Conservation (phyloP, 148 eudicot species). For the Pharnaceum exiguum region DNA sequence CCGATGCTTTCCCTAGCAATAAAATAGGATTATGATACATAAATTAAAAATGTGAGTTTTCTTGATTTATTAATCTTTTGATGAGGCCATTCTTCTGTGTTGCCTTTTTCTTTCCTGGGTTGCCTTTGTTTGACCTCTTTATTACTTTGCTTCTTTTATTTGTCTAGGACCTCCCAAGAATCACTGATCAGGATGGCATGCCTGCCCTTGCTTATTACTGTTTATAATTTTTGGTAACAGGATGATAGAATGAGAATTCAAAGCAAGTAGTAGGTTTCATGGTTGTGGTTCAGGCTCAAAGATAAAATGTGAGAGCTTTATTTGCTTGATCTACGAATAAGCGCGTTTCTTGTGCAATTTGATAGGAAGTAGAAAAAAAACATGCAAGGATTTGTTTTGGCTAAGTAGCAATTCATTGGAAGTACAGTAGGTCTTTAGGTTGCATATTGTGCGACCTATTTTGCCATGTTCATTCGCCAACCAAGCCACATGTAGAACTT, state of each 20-base stretch:
- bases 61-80: not conserved
- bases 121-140: not conserved
- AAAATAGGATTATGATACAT: not conserved
- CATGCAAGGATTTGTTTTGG: too few species aligned
- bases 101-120: not conserved
- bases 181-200: not conserved
- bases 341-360: too few species aligned
- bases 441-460: too few species aligned
- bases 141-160: constrained; percentile 4
- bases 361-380: too few species aligned
- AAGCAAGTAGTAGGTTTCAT: too few species aligned
- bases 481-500: too few species aligned
- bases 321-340: too few species aligned
- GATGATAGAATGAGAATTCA: not conserved
- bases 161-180: constrained; percentile 7
- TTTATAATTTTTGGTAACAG: constrained; percentile 1
- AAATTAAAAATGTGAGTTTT: not conserved
- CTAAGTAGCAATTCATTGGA: too few species aligned
- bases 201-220: not conserved
- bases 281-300: too few species aligned
- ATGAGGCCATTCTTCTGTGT: not conserved
- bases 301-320: too few species aligned
- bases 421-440: too few species aligned
- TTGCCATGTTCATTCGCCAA: too few species aligned
- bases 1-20: constrained; percentile 1